Base-by-base conservation (phyloP, 1,284 basidiomycete genomes). In the Ustilago trichophora region DNA sequence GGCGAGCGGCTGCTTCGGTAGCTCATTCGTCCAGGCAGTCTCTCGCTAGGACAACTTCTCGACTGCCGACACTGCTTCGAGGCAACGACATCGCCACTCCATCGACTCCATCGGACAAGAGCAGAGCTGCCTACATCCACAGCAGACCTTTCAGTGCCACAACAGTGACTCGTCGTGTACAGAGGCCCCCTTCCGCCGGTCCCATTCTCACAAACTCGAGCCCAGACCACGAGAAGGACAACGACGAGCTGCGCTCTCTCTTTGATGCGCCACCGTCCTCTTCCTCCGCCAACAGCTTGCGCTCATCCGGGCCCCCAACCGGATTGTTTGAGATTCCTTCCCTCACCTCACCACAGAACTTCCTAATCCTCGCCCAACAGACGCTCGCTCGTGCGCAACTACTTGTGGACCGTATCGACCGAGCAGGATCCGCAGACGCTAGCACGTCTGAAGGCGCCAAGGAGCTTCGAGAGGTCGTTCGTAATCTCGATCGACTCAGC, bases 401-500 rank as follows among this genome's bases (percentile, higher is more conserved):
- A 11, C 67, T 81, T 5, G 79, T 81, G 9, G 49, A 74, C 22
- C 66, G 79, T 10, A 79, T 81, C 52, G 65, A 69, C 18, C 44
- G 56, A 13, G 79, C 78, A 0, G 64, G 64, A 5, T 53, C 55
- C 13, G 47, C 25, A 4, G 51, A 56, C 16, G 50, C 50, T 6
- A 53, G 38, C 40, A 52, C 48, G 6, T 2, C 51, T 4, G 25
- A 48, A 38, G 65, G 65, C 4, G 36, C n/a, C 26, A 45, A 59
- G n/a, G 76, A 78, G 33, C 64, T 76, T 32, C 40, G 21, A 7
- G 48, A 64, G 18, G 79, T 80, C 15, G 77, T 81, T 3, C 59
- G 67, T 19, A 76, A 75, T 31, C 58, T 98, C 59, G 95, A 98
- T 83, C 86, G 94, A 53, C 87, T 98, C 66, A 96, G 93, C 80